These are phyloP conservation scores for Suhomyces vadensis DNA, from an alignment of 805 yeast species.

Conservation along the genomic window DNA sequence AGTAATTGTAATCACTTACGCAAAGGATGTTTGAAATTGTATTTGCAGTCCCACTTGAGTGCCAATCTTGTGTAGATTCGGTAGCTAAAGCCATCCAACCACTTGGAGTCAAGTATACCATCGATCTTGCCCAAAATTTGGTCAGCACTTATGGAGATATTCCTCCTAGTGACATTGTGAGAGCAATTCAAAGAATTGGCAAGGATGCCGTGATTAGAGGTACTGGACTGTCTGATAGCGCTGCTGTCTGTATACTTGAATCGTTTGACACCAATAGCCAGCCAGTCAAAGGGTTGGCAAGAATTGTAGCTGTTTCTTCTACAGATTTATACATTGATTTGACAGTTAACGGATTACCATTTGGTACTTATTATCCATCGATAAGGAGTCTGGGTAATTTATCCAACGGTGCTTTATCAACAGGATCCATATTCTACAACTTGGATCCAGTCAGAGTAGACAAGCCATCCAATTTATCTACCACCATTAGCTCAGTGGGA, in stretches of 20 bases:
- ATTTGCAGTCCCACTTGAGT: slow-evolving; percentile 84
- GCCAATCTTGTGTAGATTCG: slow-evolving; percentile 67
- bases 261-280: slow-evolving; percentile 51
- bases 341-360: slow-evolving; percentile 69
- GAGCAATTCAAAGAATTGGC: slow-evolving; percentile 70
- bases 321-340: slow-evolving; percentile 67
- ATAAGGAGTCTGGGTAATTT: slow-evolving; percentile 75
- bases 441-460: slow-evolving; percentile 41
- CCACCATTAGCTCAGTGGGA: slow-evolving; percentile 38
- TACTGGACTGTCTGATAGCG: slow-evolving; percentile 80
- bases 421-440: slow-evolving; percentile 54
- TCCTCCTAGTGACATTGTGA: slow-evolving; percentile 76
- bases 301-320: slow-evolving; percentile 69
- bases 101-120: slow-evolving; percentile 52
- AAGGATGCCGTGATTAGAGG: slow-evolving; percentile 92
- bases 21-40: slow-evolving; percentile 53
- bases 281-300: slow-evolving; percentile 83
- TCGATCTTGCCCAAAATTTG: slow-evolving; percentile 59
- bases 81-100: slow-evolving; percentile 54
- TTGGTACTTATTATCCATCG: slow-evolving; percentile 68
- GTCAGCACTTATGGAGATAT: slow-evolving; percentile 68
- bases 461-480: slow-evolving; percentile 23
- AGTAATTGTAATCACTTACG: background rate
- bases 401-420: slow-evolving; percentile 66
- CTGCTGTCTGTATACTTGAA: slow-evolving; percentile 90